These are phyloP conservation scores for Suillus occidentalis DNA, from an alignment of 768 basidiomycete genomes.

Conservation along the genomic window DNA sequence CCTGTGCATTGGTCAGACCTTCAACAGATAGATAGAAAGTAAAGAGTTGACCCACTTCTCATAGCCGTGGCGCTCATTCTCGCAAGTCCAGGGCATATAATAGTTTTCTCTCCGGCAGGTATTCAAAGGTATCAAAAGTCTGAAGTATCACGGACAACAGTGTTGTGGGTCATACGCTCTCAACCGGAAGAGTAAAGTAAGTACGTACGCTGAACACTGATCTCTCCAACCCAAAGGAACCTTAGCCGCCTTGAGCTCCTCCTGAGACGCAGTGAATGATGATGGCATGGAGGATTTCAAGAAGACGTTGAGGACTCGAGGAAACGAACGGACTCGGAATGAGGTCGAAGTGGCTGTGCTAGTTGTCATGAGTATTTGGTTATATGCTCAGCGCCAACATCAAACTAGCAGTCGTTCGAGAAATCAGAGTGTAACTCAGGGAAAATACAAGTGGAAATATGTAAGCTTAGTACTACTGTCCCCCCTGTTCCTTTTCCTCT, in stretches of 20 bases:
- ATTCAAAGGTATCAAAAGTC: conserved; percentile 85
- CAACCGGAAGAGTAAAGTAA: conserved; percentile 2
- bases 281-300: conserved; percentile 52
- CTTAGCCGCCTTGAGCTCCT: conserved; percentile 70
- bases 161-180: conserved; percentile 12
- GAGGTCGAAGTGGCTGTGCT: conserved; percentile 3
- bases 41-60: conserved; percentile 62
- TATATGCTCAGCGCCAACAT: not conserved
- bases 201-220: conserved; percentile 83
- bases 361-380: not conserved
- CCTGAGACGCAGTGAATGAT: conserved; percentile 78
- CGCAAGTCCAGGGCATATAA: conserved; percentile 93
- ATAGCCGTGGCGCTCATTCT: conserved; percentile 82
- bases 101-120: conserved; percentile 74
- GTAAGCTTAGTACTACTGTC: conserved; percentile 18
- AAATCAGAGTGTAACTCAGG: not conserved
- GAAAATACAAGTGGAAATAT: conserved; percentile 3
- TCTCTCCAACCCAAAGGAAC: conserved; percentile 88
- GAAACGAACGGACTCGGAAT: conserved; percentile 1
- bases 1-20: conserved; percentile 38
- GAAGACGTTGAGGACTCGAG: not conserved
- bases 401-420: not conserved
- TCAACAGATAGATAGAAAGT: not conserved
- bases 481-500: conserved; percentile 46
- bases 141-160: conserved; percentile 30